Percentiles rank a stretch among this genome's conserved stretches.
Conservation (phyloP, 257 asterid species). For the Solanum megistacrolobum region DNA sequence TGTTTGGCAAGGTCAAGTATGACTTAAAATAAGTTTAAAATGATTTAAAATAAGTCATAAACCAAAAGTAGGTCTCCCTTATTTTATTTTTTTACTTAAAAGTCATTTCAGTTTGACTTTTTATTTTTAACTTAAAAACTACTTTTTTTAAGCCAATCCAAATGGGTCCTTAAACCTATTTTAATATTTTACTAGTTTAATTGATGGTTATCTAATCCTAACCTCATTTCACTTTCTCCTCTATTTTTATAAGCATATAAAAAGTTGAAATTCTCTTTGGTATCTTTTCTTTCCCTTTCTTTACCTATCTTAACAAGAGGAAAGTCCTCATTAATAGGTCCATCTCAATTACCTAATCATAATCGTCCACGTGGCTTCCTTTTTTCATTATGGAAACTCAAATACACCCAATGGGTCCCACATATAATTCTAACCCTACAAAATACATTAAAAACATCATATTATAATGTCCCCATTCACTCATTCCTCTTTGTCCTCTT, state of each 20-base stretch:
- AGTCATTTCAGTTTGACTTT: too few relatives aligned
- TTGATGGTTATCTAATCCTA: not conserved
- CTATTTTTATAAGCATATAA: not conserved
- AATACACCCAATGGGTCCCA: constrained; percentile 10
- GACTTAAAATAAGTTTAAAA: too few relatives aligned
- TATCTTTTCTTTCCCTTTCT: not conserved
- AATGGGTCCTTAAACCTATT: not conserved
- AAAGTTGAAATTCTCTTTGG: not conserved
- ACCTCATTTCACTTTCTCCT: not conserved
- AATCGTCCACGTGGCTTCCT: constrained; percentile 16
- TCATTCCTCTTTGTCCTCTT: not conserved
- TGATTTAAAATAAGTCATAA: too few relatives aligned
- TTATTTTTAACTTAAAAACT: too few relatives aligned
- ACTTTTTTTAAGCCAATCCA: too few relatives aligned
- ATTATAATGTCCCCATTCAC: not conserved
- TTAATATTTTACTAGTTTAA: not conserved
- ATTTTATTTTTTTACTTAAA: too few relatives aligned
- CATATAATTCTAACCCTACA: not conserved
- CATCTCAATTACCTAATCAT: constrained; percentile 17
- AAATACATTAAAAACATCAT: not conserved
- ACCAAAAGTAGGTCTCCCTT: too few relatives aligned
- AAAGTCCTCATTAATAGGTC: not conserved
- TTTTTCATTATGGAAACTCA: constrained; percentile 8
- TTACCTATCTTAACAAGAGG: not conserved
- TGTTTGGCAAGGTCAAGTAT: too few relatives aligned